Conservation (phyloP, 768 basidiomycete genomes). For the Tulasnella sp. region DNA sequence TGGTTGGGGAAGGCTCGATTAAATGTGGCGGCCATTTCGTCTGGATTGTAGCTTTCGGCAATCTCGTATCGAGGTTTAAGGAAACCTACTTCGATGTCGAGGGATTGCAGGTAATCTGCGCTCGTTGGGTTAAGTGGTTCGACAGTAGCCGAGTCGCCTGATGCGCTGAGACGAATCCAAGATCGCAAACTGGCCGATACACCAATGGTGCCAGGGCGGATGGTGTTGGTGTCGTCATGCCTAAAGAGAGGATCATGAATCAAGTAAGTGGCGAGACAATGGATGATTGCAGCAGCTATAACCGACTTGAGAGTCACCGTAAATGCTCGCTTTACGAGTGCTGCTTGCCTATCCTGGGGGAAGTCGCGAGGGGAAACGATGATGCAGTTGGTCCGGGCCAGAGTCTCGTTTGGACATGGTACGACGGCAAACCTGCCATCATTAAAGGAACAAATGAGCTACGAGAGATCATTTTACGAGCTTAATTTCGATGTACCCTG, state of each 20-base stretch:
- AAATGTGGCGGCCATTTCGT: conserved; percentile 77
- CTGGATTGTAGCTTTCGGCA: conserved; percentile 72
- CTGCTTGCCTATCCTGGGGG: conserved; percentile 57
- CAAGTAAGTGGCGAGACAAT: neutral
- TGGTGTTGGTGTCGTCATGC: conserved; percentile 69
- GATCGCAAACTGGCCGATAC: conserved; percentile 73
- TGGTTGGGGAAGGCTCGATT: conserved; percentile 68
- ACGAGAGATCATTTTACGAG: neutral
- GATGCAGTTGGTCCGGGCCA: conserved; percentile 77
- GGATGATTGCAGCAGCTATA: neutral
- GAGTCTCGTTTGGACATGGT: conserved; percentile 55
- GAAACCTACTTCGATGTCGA: conserved; percentile 79
- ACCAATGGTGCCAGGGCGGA: conserved; percentile 54
- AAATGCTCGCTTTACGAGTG: conserved; percentile 66
- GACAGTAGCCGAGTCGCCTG: conserved; percentile 71
- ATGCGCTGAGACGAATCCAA: conserved; percentile 82
- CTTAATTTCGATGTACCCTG: neutral
- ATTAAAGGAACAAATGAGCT: neutral
- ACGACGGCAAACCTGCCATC: conserved; percentile 52
- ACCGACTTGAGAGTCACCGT: conserved; percentile 70
- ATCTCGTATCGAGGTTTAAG: conserved; percentile 51
- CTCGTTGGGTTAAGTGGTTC: conserved; percentile 40
- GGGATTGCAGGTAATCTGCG: conserved; percentile 64
- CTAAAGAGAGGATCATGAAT: conserved; percentile 48
- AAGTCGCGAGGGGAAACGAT: conserved; percentile 80